phyloP scores from a whole-genome alignment of 2,329 filamentous ascomycete species.

The Fusarium pseudoanthophilum region DNA sequence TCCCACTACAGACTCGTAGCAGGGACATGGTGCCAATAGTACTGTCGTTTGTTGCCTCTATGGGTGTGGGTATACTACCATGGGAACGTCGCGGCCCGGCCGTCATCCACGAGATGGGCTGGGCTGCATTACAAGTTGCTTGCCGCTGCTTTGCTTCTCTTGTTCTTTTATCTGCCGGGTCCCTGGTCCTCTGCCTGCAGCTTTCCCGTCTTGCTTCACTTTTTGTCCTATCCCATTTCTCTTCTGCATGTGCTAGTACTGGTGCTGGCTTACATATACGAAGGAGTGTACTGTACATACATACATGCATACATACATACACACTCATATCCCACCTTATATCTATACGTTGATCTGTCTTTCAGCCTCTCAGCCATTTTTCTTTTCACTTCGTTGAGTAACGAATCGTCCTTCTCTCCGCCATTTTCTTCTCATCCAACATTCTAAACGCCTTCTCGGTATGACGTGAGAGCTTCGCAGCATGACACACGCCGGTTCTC shows the following conservation, averaged over 20 bases:
- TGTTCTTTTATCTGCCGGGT: constrained; percentile 40
- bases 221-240: constrained; percentile 38
- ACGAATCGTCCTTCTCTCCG: constrained; percentile 17
- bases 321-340: constrained; percentile 24
- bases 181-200: constrained; percentile 36
- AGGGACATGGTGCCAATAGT: constrained; percentile 13
- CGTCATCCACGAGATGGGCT: constrained; percentile 31
- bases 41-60: constrained; percentile 17
- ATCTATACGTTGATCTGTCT: constrained; percentile 17
- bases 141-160: constrained; percentile 28
- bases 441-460: constrained; percentile 32
- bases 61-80: constrained; percentile 19
- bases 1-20: constrained; percentile 11
- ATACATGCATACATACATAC: constrained; percentile 30
- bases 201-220: constrained; percentile 36
- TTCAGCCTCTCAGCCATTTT: constrained; percentile 9
- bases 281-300: constrained; percentile 27
- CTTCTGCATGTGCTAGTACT: constrained; percentile 18
- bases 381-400: constrained; percentile 12
- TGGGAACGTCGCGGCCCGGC: constrained; percentile 24
- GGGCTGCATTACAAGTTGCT: constrained; percentile 19
- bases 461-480: constrained; percentile 45
- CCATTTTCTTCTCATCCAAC: constrained; percentile 20
- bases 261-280: constrained; percentile 34
- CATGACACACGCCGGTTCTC: constrained; percentile 57